Percentiles rank a stretch among this genome's conserved stretches.
phyloP scores from a whole-genome alignment of 352 stramenopile species.

The Phytophthora capsici region DNA sequence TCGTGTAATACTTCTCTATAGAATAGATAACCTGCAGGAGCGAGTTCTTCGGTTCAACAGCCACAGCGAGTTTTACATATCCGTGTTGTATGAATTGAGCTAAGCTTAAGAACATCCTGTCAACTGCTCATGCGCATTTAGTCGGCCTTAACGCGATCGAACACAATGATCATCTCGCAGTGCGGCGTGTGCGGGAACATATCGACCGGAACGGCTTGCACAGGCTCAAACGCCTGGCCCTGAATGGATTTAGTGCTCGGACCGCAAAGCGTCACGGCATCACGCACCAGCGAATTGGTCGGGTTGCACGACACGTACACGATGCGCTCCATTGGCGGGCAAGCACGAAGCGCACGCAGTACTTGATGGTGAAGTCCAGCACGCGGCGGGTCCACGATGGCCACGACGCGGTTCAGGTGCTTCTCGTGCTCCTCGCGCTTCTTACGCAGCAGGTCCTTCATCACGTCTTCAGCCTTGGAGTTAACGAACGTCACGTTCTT shows the following conservation, averaged over 20 bases:
- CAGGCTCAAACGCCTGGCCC: conserved; percentile 92
- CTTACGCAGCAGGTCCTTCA: conserved; percentile 78
- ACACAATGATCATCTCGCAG: conserved; percentile 99
- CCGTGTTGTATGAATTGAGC: neutral
- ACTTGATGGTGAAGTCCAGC: conserved; percentile 95
- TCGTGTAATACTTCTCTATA: conserved; percentile 18
- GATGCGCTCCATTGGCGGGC: conserved; percentile 85
- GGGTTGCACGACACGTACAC: conserved; percentile 99
- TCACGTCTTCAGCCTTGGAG: conserved; percentile 92
- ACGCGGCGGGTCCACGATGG: conserved; percentile 97
- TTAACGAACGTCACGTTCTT: conserved; percentile 92
- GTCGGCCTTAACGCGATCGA: conserved; percentile 87
- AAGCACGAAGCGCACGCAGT: conserved; percentile 85
- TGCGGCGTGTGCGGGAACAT: conserved; percentile 99
- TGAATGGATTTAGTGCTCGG: conserved; percentile 93
- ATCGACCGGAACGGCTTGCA: conserved; percentile 95
- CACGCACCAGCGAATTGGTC: conserved; percentile 93
- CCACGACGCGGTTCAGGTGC: conserved; percentile 86
- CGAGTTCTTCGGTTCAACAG: neutral
- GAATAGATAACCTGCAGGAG: conserved; percentile 25
- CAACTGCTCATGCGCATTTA: conserved; percentile 7
- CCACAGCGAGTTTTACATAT: neutral
- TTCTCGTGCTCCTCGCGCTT: conserved; percentile 64
- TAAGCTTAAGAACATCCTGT: neutral
- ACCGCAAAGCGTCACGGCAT: conserved; percentile 91